These are phyloP conservation scores for Penicillium ucsense DNA, from an alignment of 495 filamentous ascomycete genomes.

Conservation along the genomic window DNA sequence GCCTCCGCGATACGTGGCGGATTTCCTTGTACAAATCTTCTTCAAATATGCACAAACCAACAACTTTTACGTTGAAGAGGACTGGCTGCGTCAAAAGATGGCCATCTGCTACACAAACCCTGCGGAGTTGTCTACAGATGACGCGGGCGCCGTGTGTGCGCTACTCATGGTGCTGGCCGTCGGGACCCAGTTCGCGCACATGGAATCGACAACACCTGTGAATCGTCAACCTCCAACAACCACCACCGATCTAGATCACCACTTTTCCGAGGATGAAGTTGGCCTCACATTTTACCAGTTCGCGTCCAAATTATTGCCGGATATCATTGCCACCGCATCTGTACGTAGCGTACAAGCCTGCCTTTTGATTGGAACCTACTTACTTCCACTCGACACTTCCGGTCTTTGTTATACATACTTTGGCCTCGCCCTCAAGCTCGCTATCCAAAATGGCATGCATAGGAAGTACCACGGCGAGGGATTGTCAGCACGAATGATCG, in stretches of 20 bases:
- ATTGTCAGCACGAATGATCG: conserved; percentile 31
- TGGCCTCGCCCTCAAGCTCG: conserved; percentile 39
- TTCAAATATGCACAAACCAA: conserved; percentile 47
- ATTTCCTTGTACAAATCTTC: conserved; percentile 42
- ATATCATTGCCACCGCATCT: conserved; percentile 44
- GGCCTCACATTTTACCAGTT: conserved; percentile 44
- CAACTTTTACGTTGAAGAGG: conserved; percentile 42
- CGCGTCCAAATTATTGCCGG: conserved; percentile 39
- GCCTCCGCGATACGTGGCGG: conserved; percentile 41
- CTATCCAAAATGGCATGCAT: conserved; percentile 48
- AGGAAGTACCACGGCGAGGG: conserved; percentile 38
- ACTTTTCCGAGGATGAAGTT: conserved; percentile 42
- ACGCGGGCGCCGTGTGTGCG: conserved; percentile 37
- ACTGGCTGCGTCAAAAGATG: conserved; percentile 38
- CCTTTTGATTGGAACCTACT: conserved; percentile 39
- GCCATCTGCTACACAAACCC: conserved; percentile 36
- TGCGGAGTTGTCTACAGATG: conserved; percentile 31
- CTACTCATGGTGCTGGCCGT: conserved; percentile 43
- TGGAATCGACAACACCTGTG: conserved; percentile 36
- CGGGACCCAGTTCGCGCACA: conserved; percentile 46
- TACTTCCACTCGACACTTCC: conserved; percentile 40
- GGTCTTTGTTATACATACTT: conserved; percentile 44
- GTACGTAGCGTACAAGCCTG: conserved; percentile 44
- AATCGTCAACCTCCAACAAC: conserved; percentile 24
- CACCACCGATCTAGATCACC: conserved; percentile 27